Evolutionary conservation across 176 grass and related monocot species (phyloP).

Genomic region (Carex littledalei): DNA sequence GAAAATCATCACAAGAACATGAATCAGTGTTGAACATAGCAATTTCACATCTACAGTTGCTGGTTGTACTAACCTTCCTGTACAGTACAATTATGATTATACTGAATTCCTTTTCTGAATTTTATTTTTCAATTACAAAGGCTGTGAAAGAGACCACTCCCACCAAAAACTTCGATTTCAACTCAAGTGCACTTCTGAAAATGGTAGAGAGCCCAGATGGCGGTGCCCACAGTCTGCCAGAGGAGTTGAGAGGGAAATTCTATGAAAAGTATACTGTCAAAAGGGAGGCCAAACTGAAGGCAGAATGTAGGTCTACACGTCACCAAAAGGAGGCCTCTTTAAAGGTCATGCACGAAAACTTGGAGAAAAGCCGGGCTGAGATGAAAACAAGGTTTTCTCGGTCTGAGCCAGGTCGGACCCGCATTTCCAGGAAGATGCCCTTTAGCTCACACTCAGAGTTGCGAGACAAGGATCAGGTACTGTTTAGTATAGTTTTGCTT

Average conservation of each 20-base stretch:
- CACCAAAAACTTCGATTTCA: slow-evolving; percentile 29
- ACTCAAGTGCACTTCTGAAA: slow-evolving; percentile 63
- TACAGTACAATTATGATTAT: neutral
- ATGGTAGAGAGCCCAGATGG: slow-evolving; percentile 56
- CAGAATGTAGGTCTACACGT: slow-evolving; percentile 65
- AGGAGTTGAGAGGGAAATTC: slow-evolving; percentile 87
- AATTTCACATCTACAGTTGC: neutral
- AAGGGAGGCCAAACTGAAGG: slow-evolving; percentile 84
- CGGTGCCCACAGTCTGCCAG: slow-evolving; percentile 47
- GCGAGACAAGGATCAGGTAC: slow-evolving; percentile 35
- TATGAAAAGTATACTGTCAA: slow-evolving; percentile 94
- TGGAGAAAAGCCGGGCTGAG: slow-evolving; percentile 79
- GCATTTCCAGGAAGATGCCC: slow-evolving; percentile 37
- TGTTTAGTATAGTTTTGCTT: neutral
- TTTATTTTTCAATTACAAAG: slow-evolving; percentile 33
- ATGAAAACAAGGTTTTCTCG: slow-evolving; percentile 60
- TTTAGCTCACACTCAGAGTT: slow-evolving; percentile 40
- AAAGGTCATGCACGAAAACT: slow-evolving; percentile 81
- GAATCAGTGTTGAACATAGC: neutral
- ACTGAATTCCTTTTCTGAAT: slow-evolving; percentile 28
- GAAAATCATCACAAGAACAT: neutral
- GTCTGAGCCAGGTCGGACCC: slow-evolving; percentile 43
- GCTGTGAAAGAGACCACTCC: slow-evolving; percentile 37
- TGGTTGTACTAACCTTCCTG: neutral
- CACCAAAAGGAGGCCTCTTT: slow-evolving; percentile 75